These are phyloP conservation scores for Fusarium nodosum DNA, from an alignment of 2,329 filamentous ascomycete genomes.

Conservation along the genomic window DNA sequence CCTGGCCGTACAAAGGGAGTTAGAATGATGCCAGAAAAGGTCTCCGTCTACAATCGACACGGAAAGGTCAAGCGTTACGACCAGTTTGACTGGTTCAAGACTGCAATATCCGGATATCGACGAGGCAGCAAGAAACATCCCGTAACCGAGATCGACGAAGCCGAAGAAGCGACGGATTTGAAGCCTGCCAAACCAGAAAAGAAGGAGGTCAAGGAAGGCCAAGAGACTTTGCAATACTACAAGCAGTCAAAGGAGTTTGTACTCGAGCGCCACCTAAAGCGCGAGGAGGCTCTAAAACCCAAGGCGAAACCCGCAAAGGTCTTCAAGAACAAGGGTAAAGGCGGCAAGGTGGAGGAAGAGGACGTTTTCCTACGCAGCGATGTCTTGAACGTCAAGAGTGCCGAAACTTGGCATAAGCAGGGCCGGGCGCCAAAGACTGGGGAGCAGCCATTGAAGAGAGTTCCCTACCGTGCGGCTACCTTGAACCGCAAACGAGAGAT, in stretches of 20 bases:
- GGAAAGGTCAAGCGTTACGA: conserved; percentile 84
- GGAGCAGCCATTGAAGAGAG: conserved; percentile 83
- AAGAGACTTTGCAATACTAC: conserved; percentile 88
- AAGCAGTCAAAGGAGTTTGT: conserved; percentile 89
- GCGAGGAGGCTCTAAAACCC: conserved; percentile 87
- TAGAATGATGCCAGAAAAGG: conserved; percentile 82
- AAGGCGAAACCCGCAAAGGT: conserved; percentile 77
- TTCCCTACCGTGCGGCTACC: conserved; percentile 92
- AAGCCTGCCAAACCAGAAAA: conserved; percentile 79
- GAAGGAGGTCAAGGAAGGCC: conserved; percentile 79
- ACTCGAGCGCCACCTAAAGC: conserved; percentile 85
- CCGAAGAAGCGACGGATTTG: conserved; percentile 84
- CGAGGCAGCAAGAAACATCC: conserved; percentile 64
- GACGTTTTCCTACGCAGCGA: conserved; percentile 85
- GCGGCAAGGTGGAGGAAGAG: conserved; percentile 78
- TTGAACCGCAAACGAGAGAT: conserved; percentile 89
- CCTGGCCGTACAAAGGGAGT: conserved; percentile 92
- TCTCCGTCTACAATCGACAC: conserved; percentile 81
- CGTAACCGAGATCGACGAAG: conserved; percentile 78
- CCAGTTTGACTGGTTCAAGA: conserved; percentile 89
- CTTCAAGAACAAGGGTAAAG: conserved; percentile 82
- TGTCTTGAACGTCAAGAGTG: conserved; percentile 86
- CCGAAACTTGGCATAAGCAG: conserved; percentile 98
- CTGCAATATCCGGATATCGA: conserved; percentile 79
- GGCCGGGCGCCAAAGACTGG: conserved; percentile 81